Base-by-base conservation (phyloP, 176 grass and related monocot species). In the Oryza meridionalis region DNA sequence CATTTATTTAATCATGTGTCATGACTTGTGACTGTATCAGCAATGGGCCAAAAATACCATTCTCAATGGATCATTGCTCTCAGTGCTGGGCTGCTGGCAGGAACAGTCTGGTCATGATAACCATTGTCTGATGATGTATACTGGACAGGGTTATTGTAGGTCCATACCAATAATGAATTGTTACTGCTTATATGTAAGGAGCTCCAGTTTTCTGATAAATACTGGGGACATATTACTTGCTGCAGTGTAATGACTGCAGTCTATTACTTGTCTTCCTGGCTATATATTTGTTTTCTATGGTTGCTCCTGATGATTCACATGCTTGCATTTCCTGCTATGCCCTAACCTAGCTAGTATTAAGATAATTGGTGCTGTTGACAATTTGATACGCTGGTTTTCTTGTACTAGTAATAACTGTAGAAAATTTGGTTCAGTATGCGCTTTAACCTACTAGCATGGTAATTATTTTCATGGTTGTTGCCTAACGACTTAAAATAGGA, bases 91-190 rank as follows among this genome's bases (percentile, higher is more conserved):
- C 33, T 35, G 33, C 33, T 35, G 40, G 33, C 66, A 81, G 51
- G 67, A 61, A 51, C 59, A 37, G 55, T 63, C 33, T 62, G 37
- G 33, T 68, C 82, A 68, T 42, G 26, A 78, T 78, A 77, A 72
- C 69, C 86, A 68, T 78, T 61, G 27, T 68, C 22, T 69, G 80
- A 68, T 67, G 45, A 27, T 46, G 33, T 69, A 81, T 86, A 66
- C 24, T 51, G 12, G 76, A 65, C 11, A 68, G 49, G 49, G 13
- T 53, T 86, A 49, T 63, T 63, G 82, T 80, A 50, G 69, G 71
- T 73, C 46, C 63, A 67, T 10, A 55, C 26, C 4, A 65, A 43
- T 82, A 77, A 78, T 78, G 45, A 72, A 72, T 67, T 81, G 25
- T 73, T 35, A 86, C 44, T 78, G 46, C 19, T 78, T 75, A 31